These are phyloP conservation scores for Trichoderma asperelloides DNA, from an alignment of 495 filamentous ascomycete genomes.

Conservation along the genomic window DNA sequence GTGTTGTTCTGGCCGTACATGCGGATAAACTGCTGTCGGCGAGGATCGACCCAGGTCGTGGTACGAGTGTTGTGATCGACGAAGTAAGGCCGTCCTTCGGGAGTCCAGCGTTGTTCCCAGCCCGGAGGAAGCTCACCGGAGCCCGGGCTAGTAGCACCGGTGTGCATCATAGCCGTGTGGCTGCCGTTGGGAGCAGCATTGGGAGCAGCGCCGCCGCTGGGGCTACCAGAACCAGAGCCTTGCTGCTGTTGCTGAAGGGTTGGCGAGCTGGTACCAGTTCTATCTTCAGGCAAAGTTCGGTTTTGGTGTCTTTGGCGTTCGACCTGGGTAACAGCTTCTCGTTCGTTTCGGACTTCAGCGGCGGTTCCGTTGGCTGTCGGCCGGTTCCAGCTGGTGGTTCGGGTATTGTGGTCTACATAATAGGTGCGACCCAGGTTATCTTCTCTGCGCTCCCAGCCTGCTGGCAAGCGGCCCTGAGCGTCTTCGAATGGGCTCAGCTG, in stretches of 20 bases:
- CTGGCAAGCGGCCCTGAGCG: conserved; percentile 79
- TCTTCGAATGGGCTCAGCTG: conserved; percentile 93
- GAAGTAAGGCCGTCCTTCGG: conserved; percentile 91
- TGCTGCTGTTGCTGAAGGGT: conserved; percentile 58
- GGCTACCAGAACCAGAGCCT: neutral
- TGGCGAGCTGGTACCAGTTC: conserved; percentile 88
- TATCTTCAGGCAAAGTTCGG: conserved; percentile 89
- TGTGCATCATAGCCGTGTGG: conserved; percentile 70
- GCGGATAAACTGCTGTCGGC: conserved; percentile 93
- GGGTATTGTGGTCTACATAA: conserved; percentile 96
- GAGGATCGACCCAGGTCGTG: conserved; percentile 98
- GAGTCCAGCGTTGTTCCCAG: conserved; percentile 93
- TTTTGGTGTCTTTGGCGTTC: conserved; percentile 92
- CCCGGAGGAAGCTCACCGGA: conserved; percentile 91
- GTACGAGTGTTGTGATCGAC: conserved; percentile 99
- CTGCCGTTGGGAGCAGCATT: conserved; percentile 47
- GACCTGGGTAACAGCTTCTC: conserved; percentile 74
- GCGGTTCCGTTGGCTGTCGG: conserved; percentile 76
- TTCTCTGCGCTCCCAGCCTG: conserved; percentile 92
- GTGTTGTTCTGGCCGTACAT: conserved; percentile 80
- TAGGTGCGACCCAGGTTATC: conserved; percentile 97
- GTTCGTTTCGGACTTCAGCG: conserved; percentile 55
- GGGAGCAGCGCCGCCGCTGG: conserved; percentile 27
- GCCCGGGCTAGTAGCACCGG: conserved; percentile 87
- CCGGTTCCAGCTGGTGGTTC: conserved; percentile 91